Percentiles rank a stretch among this genome's conserved stretches.
These are phyloP conservation scores for Fistulinella cinereoalba DNA, from an alignment of 1,284 basidiomycete species.

Conservation along the genomic window DNA sequence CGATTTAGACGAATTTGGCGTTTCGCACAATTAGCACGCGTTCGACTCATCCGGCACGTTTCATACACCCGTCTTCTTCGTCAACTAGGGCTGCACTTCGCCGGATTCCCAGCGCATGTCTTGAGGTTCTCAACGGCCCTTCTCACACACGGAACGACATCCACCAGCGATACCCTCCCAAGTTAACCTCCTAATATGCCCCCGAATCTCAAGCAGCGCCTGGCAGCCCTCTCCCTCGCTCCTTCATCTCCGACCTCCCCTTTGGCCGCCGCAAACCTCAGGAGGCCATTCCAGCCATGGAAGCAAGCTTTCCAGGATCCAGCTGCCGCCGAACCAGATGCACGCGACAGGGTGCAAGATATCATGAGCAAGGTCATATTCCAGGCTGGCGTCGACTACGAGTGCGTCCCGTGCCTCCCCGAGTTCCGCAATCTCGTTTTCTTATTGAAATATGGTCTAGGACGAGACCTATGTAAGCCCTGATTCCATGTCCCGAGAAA, in stretches of 20 bases:
- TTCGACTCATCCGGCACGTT: slow-evolving; percentile 8
- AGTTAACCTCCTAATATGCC: slow-evolving; percentile 18
- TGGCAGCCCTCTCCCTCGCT: slow-evolving; percentile 54
- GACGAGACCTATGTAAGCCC: slow-evolving; percentile 77
- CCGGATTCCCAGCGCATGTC: slow-evolving; percentile 8
- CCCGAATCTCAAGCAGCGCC: slow-evolving; percentile 54
- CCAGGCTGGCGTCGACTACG: slow-evolving; percentile 84
- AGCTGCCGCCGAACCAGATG: slow-evolving; percentile 25
- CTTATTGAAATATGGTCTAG: slow-evolving; percentile 37
- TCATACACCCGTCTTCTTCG: slow-evolving; percentile 2
- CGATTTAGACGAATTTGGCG: background rate
- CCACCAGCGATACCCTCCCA: background rate
- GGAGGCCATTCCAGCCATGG: slow-evolving; percentile 35
- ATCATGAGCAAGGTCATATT: slow-evolving; percentile 74
- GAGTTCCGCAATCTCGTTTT: background rate
- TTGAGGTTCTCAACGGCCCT: background rate
- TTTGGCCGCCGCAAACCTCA: slow-evolving; percentile 28
- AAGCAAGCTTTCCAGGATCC: slow-evolving; percentile 16
- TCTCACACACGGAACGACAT: too few relatives aligned
- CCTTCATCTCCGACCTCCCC: slow-evolving; percentile 45
- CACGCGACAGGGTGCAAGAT: slow-evolving; percentile 53
- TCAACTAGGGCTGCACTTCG: background rate
- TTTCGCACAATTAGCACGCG: background rate
- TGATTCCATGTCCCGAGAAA: background rate
- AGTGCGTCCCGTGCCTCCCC: slow-evolving; percentile 45